Percentiles rank a stretch among this genome's conserved stretches.
phyloP scores from a whole-genome alignment of 352 stramenopile genomes.

The Pythium angustatum region DNA sequence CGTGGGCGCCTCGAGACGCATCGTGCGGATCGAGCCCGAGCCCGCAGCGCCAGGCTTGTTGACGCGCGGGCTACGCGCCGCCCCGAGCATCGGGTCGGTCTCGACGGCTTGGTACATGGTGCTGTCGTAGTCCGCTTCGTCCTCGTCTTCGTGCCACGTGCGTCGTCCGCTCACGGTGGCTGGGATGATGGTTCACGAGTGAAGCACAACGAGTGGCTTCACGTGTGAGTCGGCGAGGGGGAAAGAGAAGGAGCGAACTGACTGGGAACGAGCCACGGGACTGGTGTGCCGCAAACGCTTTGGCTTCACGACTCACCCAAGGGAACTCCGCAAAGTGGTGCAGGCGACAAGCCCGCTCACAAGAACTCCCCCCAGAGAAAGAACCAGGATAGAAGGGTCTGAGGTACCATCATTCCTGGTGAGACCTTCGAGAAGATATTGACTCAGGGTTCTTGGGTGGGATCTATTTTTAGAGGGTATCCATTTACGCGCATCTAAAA shows the following conservation, averaged over 20 bases:
- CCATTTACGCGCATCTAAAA: background rate
- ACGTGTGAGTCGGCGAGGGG: conserved; percentile 1
- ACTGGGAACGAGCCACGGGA: background rate
- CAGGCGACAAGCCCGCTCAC: background rate
- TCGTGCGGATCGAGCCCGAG: conserved; percentile 58
- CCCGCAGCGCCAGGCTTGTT: conserved; percentile 29
- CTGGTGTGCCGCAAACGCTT: background rate
- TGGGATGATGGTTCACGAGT: conserved; percentile 3
- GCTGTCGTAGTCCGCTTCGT: conserved; percentile 22
- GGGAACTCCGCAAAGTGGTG: background rate
- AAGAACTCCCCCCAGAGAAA: background rate
- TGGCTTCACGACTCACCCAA: background rate
- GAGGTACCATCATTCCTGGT: conserved; percentile 6
- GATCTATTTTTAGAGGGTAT: conserved; percentile 16
- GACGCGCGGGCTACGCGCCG: conserved; percentile 32
- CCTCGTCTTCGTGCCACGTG: conserved; percentile 30
- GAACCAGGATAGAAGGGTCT: background rate
- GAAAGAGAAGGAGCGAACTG: conserved; percentile 10
- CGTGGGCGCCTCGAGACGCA: conserved; percentile 59
- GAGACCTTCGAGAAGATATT: conserved; percentile 6
- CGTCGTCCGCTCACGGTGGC: conserved; percentile 24
- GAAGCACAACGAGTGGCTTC: conserved; percentile 21
- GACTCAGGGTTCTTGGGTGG: background rate
- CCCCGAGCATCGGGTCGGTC: conserved; percentile 74
- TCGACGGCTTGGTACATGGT: conserved; percentile 80